Base-by-base conservation (phyloP, 371 early-diverging fungal genomes). In the Circinella umbellata region DNA sequence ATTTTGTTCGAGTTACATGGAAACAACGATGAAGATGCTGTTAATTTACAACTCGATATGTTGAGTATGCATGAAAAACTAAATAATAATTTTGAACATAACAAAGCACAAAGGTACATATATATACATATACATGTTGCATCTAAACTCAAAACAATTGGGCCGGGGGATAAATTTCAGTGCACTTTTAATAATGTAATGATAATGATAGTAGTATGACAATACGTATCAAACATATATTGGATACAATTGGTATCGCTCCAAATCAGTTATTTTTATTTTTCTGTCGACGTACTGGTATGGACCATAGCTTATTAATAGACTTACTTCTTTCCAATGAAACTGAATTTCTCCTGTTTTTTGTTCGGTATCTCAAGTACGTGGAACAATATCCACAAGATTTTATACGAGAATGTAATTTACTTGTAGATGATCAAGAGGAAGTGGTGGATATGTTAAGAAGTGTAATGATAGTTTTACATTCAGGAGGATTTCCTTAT, bases 281-380 rank as follows among this genome's bases (percentile, higher is more conserved):
- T 46, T 74, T 74, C 46, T 63, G 71, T 14, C 27, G 61, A 47
- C 53, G 66, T 5, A 66, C 71, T 5, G 70, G 75, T 20, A 71
- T 68, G 69, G 69, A 70, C 34, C 47, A 70, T 20, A 63, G 57
- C 4, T 39, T 74, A 15, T 35, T 74, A 34, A 57, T 74, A 14
- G 75, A 74, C 54, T 63, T 74, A 6, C 54, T 74, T 37, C 68
- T 74, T 18, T 68, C 71, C 34, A 63, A 69, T 49, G 70, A 70
- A 62, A 71, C 70, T n/a, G 69, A 70, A 11, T 68, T 74, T 37
- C 62, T 74, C 1, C 17, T 53, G 7, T 69, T 71, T 27, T 66
- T 74, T 14, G 20, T 74, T 1, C n/a, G 34, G 9, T 71, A 71
- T n/a, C 68, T 74, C 37, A 70, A 66, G 37, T 60, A 70, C 54